Percentiles rank a stretch among this genome's conserved stretches.
These are phyloP conservation scores for Arabidopsis arenosa DNA, from an alignment of 345 rosid species.

Conservation along the genomic window DNA sequence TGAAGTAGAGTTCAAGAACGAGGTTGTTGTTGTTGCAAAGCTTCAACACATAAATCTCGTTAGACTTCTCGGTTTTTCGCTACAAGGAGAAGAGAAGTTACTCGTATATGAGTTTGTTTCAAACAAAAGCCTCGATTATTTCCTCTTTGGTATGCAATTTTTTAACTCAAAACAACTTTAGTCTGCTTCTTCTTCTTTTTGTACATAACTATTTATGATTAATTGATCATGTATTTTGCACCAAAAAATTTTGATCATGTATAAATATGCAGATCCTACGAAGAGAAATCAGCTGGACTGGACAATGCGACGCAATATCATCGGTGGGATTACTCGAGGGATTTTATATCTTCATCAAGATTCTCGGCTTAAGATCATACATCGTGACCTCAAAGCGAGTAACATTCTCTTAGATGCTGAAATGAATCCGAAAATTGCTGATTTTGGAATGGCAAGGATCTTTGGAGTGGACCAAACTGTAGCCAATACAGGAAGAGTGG, in stretches of 20 bases:
- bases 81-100: slow-evolving; percentile 51
- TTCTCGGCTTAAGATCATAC: slow-evolving; percentile 43
- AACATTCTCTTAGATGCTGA: slow-evolving; percentile 41
- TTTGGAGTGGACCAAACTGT: slow-evolving; percentile 26
- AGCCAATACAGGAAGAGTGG: slow-evolving; percentile 35
- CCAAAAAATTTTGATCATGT: not conserved
- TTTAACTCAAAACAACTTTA: not conserved
- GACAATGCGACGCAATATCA: slow-evolving; percentile 35
- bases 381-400: slow-evolving; percentile 44
- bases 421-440: slow-evolving; percentile 40
- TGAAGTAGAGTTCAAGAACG: slow-evolving; percentile 53
- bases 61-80: slow-evolving; percentile 54
- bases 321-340: slow-evolving; percentile 37
- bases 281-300: slow-evolving; percentile 37
- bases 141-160: slow-evolving; percentile 21
- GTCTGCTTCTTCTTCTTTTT: not conserved
- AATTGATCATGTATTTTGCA: not conserved
- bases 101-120: slow-evolving; percentile 55
- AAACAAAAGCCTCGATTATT: slow-evolving; percentile 53
- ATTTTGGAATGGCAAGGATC: slow-evolving; percentile 32
- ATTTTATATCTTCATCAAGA: slow-evolving; percentile 46
- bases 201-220: not conserved
- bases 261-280: slow-evolving; percentile 38
- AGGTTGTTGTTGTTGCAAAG: slow-evolving; percentile 51
- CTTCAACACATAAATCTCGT: slow-evolving; percentile 62